Percentiles rank a stretch among this genome's conserved stretches.
These are phyloP conservation scores for Dothideomycetidae sp. DNA, from an alignment of 2,329 filamentous ascomycete genomes.

Conservation along the genomic window DNA sequence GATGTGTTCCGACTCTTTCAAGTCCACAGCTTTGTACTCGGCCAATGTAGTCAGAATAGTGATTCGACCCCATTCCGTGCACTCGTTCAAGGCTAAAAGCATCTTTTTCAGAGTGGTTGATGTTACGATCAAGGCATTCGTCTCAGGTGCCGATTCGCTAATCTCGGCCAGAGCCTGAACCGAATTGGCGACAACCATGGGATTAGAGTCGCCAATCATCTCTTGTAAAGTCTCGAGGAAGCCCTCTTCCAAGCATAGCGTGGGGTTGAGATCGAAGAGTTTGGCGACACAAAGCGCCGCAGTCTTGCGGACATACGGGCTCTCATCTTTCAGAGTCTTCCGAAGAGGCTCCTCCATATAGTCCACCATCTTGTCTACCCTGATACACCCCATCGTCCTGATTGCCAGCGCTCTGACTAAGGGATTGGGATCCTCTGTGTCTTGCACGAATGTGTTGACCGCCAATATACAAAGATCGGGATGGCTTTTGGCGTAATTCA, in stretches of 20 bases:
- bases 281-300: constrained; percentile 97
- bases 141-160: constrained; percentile 77
- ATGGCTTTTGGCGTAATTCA: constrained; percentile 99
- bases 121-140: constrained; percentile 70
- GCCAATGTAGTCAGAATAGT: constrained; percentile 84
- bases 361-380: constrained; percentile 98
- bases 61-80: constrained; percentile 94
- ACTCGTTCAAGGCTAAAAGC: constrained; percentile 91
- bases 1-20: constrained; percentile 95
- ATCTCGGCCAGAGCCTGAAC: constrained; percentile 91
- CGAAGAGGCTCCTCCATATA: constrained; percentile 98
- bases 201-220: constrained; percentile 91
- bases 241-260: constrained; percentile 89
- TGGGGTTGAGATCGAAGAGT: constrained; percentile 85
- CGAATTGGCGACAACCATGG: constrained; percentile 97
- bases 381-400: constrained; percentile 95
- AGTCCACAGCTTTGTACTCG: constrained; percentile 71
- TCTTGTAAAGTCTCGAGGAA: constrained; percentile 91
- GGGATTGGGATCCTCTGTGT: constrained; percentile 96
- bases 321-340: constrained; percentile 93
- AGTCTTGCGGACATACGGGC: constrained; percentile 95
- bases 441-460: constrained; percentile 98
- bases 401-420: constrained; percentile 89
- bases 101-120: constrained; percentile 82
- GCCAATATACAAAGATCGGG: constrained; percentile 96